Percentiles rank a stretch among this genome's conserved stretches.
Evolutionary conservation across 2,329 filamentous ascomycete genomes (phyloP).

Genomic region (Sarocladium strictum): DNA sequence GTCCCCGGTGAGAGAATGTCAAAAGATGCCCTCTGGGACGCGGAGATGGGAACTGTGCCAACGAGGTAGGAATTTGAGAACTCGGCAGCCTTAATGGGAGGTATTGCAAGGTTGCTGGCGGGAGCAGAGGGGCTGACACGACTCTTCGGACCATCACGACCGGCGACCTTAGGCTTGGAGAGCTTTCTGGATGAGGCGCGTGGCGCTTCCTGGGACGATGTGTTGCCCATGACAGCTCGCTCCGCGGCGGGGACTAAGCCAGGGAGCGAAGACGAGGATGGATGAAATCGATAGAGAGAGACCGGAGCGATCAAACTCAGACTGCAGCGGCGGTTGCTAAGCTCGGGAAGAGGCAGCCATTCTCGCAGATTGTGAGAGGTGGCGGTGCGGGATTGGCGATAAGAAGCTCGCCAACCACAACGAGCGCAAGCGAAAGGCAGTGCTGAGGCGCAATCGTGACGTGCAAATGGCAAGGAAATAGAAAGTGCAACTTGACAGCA

Average conservation of each 20-base stretch:
- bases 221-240: constrained; percentile 41
- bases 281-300: neutral
- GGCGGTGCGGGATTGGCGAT: neutral
- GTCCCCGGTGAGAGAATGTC: neutral
- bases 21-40: neutral
- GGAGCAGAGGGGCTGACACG: constrained; percentile 22
- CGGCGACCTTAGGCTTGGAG: constrained; percentile 42
- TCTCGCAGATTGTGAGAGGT: neutral
- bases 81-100: constrained; percentile 13
- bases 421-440: neutral
- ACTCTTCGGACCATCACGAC: constrained; percentile 19
- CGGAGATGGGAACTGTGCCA: constrained; percentile 11
- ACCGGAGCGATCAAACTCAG: no score
- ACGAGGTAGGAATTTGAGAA: constrained; percentile 27
- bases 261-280: neutral
- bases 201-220: constrained; percentile 38
- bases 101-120: constrained; percentile 1
- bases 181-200: constrained; percentile 39
- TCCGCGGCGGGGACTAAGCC: neutral
- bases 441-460: no score
- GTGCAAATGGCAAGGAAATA: no score
- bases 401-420: neutral
- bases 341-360: constrained; percentile 1
- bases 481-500: neutral
- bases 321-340: constrained; percentile 4